phyloP scores from a whole-genome alignment of 805 yeast genomes.

The Kluyveromyces nonfermentans region DNA sequence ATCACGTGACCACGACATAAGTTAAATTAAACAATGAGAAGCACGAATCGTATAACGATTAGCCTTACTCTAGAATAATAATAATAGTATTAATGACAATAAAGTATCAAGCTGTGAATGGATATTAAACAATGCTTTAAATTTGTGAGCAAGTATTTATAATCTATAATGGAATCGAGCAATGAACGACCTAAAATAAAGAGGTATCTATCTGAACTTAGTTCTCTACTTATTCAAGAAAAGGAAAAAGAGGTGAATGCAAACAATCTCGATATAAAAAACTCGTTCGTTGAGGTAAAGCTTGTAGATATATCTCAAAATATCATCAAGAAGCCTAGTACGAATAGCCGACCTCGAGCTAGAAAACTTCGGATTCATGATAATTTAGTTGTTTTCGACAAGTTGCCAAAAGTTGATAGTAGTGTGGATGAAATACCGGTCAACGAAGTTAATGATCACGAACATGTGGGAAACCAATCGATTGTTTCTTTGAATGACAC shows the following conservation, averaged over 20 bases:
- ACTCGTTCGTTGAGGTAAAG: neutral
- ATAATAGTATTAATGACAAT: no score
- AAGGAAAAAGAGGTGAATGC: neutral
- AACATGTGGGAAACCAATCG: no score
- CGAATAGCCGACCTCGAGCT: neutral
- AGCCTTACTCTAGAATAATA: no score
- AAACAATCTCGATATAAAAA: neutral
- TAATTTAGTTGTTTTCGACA: neutral
- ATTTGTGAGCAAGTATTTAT: neutral
- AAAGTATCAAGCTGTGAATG: neutral
- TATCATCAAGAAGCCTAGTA: neutral
- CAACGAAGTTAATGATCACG: no score
- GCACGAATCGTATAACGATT: no score
- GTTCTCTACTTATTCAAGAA: neutral
- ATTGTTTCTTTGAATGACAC: no score
- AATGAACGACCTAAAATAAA: neutral
- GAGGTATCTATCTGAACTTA: conserved; percentile 1
- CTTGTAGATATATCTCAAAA: neutral
- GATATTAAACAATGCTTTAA: neutral
- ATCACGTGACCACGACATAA: neutral
- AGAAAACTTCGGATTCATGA: neutral
- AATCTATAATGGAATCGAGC: neutral
- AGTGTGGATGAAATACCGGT: no score
- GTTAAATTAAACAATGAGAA: no score
- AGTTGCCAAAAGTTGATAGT: neutral